Conservation (phyloP, 2,329 filamentous ascomycete species). For the Monosporascus sp. region DNA sequence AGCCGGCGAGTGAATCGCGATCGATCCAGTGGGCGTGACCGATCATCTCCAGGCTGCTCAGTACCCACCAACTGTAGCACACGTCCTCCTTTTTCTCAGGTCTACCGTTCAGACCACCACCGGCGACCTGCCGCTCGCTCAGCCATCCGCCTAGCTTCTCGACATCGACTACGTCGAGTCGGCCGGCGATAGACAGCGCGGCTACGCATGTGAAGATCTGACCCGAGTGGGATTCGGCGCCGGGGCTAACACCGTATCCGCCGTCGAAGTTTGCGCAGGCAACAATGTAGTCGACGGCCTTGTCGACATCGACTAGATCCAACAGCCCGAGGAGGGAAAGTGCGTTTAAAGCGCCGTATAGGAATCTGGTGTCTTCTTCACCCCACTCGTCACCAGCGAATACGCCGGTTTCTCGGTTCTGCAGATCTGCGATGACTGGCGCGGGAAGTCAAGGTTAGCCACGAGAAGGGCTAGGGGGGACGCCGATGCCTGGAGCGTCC, state of each 20-base stretch:
- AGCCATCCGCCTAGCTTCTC: slow-evolving; percentile 86
- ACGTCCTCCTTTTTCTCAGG: slow-evolving; percentile 96
- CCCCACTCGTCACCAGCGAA: slow-evolving; percentile 97
- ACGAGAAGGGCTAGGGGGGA: slow-evolving; percentile 13
- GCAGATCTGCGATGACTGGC: slow-evolving; percentile 71
- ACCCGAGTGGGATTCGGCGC: slow-evolving; percentile 89
- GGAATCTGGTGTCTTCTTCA: slow-evolving; percentile 89
- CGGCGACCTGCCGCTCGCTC: slow-evolving; percentile 83
- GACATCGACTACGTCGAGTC: slow-evolving; percentile 74
- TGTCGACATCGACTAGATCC: slow-evolving; percentile 68
- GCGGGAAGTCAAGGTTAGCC: slow-evolving; percentile 10
- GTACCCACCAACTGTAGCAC: slow-evolving; percentile 99
- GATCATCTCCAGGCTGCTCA: slow-evolving; percentile 88
- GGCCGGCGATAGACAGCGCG: slow-evolving; percentile 75
- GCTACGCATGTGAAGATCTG: slow-evolving; percentile 95
- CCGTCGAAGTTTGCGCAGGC: slow-evolving; percentile 92
- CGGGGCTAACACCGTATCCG: slow-evolving; percentile 83
- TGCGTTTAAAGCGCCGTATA: slow-evolving; percentile 86
- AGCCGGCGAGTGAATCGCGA: slow-evolving; percentile 66
- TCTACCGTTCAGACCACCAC: slow-evolving; percentile 85
- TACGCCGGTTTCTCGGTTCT: slow-evolving; percentile 75
- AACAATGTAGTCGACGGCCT: slow-evolving; percentile 73
- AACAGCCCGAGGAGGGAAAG: slow-evolving; percentile 77
- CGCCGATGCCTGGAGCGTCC: slow-evolving; percentile 3
- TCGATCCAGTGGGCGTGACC: slow-evolving; percentile 90